Evolutionary conservation across 2,329 filamentous ascomycete species (phyloP).

Genomic region (Penicillium sp.): DNA sequence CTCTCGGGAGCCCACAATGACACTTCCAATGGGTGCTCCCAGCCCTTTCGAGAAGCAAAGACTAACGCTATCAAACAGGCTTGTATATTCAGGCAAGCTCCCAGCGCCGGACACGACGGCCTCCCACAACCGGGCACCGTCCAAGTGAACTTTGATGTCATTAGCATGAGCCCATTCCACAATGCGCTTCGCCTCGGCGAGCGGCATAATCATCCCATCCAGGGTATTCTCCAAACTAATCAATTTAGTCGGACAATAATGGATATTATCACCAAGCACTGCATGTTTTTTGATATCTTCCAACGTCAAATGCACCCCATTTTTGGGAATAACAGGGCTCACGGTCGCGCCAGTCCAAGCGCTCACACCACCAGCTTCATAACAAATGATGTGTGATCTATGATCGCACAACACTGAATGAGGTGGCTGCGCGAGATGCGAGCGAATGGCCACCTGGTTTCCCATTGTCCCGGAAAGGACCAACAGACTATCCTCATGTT

Average conservation of each 20-base stretch:
- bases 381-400: constrained; percentile 70
- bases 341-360: constrained; percentile 69
- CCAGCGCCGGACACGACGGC: constrained; percentile 70
- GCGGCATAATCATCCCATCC: constrained; percentile 72
- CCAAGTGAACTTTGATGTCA: constrained; percentile 69
- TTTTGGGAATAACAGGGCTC: constrained; percentile 64
- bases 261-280: constrained; percentile 64
- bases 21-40: constrained; percentile 75
- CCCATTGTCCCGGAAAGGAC: constrained; percentile 93
- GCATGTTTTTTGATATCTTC: constrained; percentile 70
- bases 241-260: constrained; percentile 74
- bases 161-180: constrained; percentile 65
- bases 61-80: constrained; percentile 69
- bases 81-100: constrained; percentile 64
- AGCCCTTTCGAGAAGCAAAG: constrained; percentile 81
- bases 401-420: constrained; percentile 77
- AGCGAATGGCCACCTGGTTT: constrained; percentile 79
- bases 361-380: constrained; percentile 66
- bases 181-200: constrained; percentile 68
- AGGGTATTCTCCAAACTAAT: constrained; percentile 86
- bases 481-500: constrained; percentile 74
- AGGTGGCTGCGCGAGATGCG: constrained; percentile 75
- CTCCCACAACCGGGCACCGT: constrained; percentile 80
- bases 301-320: constrained; percentile 70
- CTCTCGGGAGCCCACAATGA: constrained; percentile 60